A percentile compares a stretch with the other conserved stretches of the same genome.
These are phyloP conservation scores for Anethum foeniculum DNA, from an alignment of 140 eudicot genomes.

Conservation along the genomic window DNA sequence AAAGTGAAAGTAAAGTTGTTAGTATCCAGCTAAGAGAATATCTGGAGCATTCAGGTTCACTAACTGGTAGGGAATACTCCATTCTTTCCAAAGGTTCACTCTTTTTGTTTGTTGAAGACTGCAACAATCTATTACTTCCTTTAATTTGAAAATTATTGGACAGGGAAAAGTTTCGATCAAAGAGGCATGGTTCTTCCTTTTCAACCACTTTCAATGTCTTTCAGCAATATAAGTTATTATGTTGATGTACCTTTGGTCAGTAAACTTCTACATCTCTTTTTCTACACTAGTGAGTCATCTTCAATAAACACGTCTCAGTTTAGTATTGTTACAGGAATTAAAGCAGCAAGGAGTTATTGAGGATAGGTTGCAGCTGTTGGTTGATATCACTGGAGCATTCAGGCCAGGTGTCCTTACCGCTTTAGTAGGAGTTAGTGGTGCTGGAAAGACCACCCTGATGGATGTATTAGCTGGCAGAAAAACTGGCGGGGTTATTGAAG, in stretches of 20 bases:
- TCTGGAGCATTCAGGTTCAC: constrained; percentile 83
- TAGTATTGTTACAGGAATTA: constrained; percentile 48
- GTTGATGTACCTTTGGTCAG: constrained; percentile 88
- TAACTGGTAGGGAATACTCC: constrained; percentile 46
- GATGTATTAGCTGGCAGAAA: constrained; percentile 96
- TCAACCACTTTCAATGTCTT: constrained; percentile 93
- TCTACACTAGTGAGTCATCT: background rate
- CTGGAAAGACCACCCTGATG: constrained; percentile 97
- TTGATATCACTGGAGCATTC: constrained; percentile 84
- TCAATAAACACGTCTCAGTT: constrained; percentile 2
- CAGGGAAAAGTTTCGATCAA: constrained; percentile 66
- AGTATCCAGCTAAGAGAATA: constrained; percentile 68
- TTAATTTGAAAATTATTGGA: background rate
- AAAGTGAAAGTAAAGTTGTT: constrained; percentile 32
- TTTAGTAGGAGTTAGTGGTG: constrained; percentile 97
- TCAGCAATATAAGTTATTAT: constrained; percentile 82
- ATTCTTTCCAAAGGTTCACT: constrained; percentile 1
- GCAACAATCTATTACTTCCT: constrained; percentile 4
- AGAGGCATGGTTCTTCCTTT: constrained; percentile 98
- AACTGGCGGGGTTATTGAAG: constrained; percentile 95
- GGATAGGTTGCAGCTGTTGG: constrained; percentile 70
- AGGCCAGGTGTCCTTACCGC: constrained; percentile 99
- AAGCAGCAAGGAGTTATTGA: constrained; percentile 79
- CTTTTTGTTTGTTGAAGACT: background rate
- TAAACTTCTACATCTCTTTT: constrained; percentile 18